These are phyloP conservation scores for Phoma sp. DNA, from an alignment of 2,329 filamentous ascomycete genomes.

Conservation along the genomic window DNA sequence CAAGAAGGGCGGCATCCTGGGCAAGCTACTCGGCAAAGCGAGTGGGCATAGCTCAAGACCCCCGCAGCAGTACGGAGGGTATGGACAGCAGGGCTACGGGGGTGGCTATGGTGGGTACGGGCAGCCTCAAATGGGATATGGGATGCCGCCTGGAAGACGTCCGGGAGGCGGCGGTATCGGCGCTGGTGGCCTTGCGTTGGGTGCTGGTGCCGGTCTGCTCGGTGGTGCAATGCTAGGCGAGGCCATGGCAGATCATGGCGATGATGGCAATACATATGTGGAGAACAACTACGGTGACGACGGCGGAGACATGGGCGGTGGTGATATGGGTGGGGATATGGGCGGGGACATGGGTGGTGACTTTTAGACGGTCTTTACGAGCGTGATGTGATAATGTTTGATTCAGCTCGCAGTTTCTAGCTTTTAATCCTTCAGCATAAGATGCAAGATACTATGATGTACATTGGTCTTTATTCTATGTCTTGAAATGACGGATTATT, in stretches of 20 bases:
- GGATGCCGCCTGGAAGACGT: slow-evolving; percentile 15
- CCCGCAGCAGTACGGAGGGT: slow-evolving; percentile 24
- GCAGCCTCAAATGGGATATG: slow-evolving; percentile 27
- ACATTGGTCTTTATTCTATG: too few relatives aligned
- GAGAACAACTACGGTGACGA: slow-evolving; percentile 39
- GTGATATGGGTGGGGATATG: not conserved
- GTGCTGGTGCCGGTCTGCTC: slow-evolving; percentile 79
- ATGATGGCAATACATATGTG: slow-evolving; percentile 34
- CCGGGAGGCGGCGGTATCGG: slow-evolving; percentile 62
- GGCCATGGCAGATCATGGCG: slow-evolving; percentile 69
- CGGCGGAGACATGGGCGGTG: slow-evolving; percentile 10
- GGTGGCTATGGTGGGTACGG: slow-evolving; percentile 22
- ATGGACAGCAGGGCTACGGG: slow-evolving; percentile 31
- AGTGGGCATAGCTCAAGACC: slow-evolving; percentile 47
- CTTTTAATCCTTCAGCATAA: too few relatives aligned
- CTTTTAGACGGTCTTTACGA: not conserved
- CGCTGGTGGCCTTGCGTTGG: slow-evolving; percentile 74
- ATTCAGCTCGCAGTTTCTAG: not conserved
- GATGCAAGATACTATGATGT: too few relatives aligned
- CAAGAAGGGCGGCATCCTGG: slow-evolving; percentile 51
- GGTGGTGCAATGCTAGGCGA: slow-evolving; percentile 60
- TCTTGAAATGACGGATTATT: too few relatives aligned
- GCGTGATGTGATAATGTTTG: not conserved
- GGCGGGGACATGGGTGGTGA: slow-evolving; percentile 2
- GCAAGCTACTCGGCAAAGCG: slow-evolving; percentile 60